Conservation (phyloP, 441 rosid species). For the Gossypium gossypioides region DNA sequence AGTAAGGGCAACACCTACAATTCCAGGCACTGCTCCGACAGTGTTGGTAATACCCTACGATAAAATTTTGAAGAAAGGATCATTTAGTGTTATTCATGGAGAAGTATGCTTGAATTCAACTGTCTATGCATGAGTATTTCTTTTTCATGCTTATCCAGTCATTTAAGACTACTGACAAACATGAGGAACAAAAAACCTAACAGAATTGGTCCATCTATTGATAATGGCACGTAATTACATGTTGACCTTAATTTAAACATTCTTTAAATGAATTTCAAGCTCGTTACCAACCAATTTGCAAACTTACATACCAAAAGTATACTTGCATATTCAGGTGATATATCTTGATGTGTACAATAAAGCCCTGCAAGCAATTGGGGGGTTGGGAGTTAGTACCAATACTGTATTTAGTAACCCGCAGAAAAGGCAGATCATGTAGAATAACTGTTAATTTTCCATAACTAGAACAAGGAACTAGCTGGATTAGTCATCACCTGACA, state of each 20-base stretch:
- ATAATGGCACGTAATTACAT: background rate
- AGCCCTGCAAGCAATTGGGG: slow-evolving; percentile 42
- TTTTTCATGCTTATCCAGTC: background rate
- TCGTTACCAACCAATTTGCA: slow-evolving; percentile 1
- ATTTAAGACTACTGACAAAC: background rate
- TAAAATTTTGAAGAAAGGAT: slow-evolving; percentile 1
- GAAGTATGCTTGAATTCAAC: background rate
- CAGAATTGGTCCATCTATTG: background rate
- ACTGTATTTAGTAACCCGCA: background rate
- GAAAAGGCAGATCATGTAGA: background rate
- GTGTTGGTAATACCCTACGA: slow-evolving; percentile 85
- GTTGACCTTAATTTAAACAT: background rate
- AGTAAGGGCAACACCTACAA: slow-evolving; percentile 79
- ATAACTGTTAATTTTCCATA: background rate
- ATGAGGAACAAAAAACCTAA: background rate
- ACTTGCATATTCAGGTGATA: slow-evolving; percentile 89
- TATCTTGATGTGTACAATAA: slow-evolving; percentile 95
- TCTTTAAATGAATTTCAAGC: background rate
- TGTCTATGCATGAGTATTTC: background rate
- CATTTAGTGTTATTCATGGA: background rate
- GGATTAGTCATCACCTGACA: slow-evolving; percentile 55
- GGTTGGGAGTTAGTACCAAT: background rate
- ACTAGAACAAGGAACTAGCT: background rate
- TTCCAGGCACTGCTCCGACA: slow-evolving; percentile 86
- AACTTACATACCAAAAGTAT: slow-evolving; percentile 59